Evolutionary conservation across 2,329 filamentous ascomycete species (phyloP).

Genomic region (Cladosporium halotolerans): DNA sequence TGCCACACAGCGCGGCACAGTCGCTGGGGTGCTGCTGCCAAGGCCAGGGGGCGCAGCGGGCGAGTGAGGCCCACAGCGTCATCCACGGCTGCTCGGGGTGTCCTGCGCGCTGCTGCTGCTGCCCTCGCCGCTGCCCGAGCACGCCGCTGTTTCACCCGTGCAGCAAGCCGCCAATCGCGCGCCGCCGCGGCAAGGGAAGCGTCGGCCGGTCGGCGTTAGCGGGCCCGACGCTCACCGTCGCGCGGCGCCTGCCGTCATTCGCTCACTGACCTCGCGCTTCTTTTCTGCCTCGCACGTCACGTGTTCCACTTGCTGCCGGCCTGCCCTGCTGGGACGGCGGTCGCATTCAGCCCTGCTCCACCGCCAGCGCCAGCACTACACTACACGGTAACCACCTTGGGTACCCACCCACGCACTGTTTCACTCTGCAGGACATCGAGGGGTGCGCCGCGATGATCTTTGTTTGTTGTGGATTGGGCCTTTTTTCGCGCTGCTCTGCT

Average conservation of each 20-base stretch:
- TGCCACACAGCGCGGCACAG: neutral
- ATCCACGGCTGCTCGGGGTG: neutral
- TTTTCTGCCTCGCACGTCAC: no score
- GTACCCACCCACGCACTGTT: no score
- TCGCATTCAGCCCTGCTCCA: no score
- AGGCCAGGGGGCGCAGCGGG: slow-evolving; percentile 1
- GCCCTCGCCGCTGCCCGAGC: neutral
- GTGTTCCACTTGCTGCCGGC: no score
- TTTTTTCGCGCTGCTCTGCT: neutral
- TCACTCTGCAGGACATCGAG: no score
- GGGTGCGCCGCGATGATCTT: neutral
- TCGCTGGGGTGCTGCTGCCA: neutral
- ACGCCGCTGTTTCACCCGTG: neutral
- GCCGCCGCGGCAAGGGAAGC: neutral
- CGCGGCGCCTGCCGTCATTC: no score
- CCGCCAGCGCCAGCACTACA: no score
- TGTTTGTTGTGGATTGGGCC: neutral
- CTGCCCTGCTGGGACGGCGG: no score
- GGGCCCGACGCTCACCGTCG: no score
- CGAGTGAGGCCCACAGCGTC: neutral
- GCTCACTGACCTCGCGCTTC: no score
- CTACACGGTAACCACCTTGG: no score
- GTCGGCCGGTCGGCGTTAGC: neutral
- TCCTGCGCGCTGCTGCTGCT: neutral
- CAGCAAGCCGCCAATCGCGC: neutral